Base-by-base conservation (phyloP, 1,139 yeast genomes). In the Suhomyces choctaworum region DNA sequence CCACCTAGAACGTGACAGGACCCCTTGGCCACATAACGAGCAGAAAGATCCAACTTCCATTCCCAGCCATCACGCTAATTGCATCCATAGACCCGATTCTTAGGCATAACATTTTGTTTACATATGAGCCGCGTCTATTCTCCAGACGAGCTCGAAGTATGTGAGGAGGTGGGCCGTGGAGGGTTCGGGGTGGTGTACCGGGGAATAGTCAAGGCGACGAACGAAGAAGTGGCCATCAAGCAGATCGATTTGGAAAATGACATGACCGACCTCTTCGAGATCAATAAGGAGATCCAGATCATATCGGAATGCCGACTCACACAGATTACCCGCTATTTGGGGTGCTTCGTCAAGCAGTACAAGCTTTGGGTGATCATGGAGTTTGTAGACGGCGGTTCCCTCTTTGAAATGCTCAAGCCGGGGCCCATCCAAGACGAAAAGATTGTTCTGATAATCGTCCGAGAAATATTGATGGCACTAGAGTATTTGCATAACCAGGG, bases 321-420 rank as follows among this genome's bases (percentile, higher is more conserved):
- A 1, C 85, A 83, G 51, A 81, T 88, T 32, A 88, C 96, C 2
- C 69, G 71, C 41, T 88, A 84, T 51, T 71, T 79, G 46, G 96
- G 96, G 4, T 84, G 94, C 46, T 86, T 87, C 59, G 86, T 85
- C 14, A 78, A 78, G 48, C 85, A 87, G 25, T 81, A 77, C 54
- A 84, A 84, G 56, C 68, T 88, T 9, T 86, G 95, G 95, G 89
- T 88, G 40, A 74, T 84, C 20, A 82, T 82, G 95, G 96, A 88
- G 57, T 83, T 66, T 54, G 73, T 87, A 12, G 85, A 87, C 36
- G 96, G 95, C 0, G 96, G 96, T 1, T 82, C 94, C 1, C 76
- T 89, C 31, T 70, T 80, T 43, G 96, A 88, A 41, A 58, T 81
- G 42, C 54, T 78, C 48, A 53, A 68, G 47, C 80, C 86, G 0